Base-by-base conservation (phyloP, 371 early-diverging fungal species). In the Lichtheimia ramosa region DNA sequence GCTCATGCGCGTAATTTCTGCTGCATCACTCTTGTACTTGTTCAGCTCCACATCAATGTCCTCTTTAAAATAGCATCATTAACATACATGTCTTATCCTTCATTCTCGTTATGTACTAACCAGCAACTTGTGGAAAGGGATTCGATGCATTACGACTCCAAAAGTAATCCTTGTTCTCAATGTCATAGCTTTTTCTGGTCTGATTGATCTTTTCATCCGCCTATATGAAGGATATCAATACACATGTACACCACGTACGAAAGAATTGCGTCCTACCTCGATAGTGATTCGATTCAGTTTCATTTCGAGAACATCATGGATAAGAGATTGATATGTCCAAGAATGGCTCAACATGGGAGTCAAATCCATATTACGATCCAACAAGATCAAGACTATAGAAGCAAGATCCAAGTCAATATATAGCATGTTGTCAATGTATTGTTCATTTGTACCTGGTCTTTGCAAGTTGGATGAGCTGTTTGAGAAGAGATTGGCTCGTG, bases 41-140 rank as follows among this genome's bases (percentile, higher is more conserved):
- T 87, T 94, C 48, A 96, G 78, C 62, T 95, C 97, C 16, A 82
- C 78, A 70, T 96, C 96, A 62, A 97, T 93, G 64, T 90, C 91
- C 78, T 93, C 94, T 82, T 51, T 25, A 51, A 6, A 15, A 39
- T 28, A n/a, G 14, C 49, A 25, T 25, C n/a, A 46, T 23, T 16
- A 15, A 13, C 5, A 8, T 4, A n/a, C 21, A 28, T 20, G 18
- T 52, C 10, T 41, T 43, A n/a, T 28, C 13, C 27, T 21, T n/a
- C 27, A 10, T 7, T 20, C 53, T 7, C n/a, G 16, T 2, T 10
- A 39, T 18, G 12, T 27, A 15, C 50, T 64, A 68, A 77, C 93
- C 92, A 8, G 98, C 99, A 5, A 99, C 99, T 68, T 96, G 89
- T 10, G 98, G 99, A 71, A 99, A 99, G 20, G 99, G 98, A 61